These are phyloP conservation scores for Berberis thunbergii DNA, from an alignment of 164 flowering plant genomes.

Conservation along the genomic window DNA sequence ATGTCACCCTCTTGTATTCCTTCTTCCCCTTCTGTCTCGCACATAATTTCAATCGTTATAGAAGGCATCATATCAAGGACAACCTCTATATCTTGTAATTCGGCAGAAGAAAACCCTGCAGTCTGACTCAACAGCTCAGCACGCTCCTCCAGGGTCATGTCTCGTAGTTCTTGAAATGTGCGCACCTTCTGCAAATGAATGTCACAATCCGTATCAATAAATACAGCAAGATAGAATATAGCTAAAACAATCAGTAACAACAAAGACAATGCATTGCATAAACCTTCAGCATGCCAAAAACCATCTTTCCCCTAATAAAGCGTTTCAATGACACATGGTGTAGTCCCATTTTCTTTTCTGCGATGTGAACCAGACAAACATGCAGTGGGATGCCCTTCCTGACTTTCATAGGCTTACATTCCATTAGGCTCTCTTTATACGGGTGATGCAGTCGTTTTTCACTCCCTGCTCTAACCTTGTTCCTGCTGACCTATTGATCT, in stretches of 20 bases:
- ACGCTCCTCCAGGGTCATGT: conserved; percentile 59
- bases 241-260: neutral
- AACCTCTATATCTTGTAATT: conserved; percentile 63
- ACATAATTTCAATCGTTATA: conserved; percentile 48
- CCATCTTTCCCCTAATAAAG: too few species aligned
- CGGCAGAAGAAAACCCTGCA: conserved; percentile 63
- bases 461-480: too few species aligned
- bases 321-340: too few species aligned
- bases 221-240: neutral
- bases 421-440: too few species aligned
- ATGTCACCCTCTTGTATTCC: conserved; percentile 95
- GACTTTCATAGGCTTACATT: too few species aligned
- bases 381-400: too few species aligned
- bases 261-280: too few species aligned
- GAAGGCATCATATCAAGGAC: conserved; percentile 88
- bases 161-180: conserved; percentile 64
- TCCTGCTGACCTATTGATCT: too few species aligned
- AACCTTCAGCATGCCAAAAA: too few species aligned
- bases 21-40: conserved; percentile 96
- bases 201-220: neutral
- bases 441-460: too few species aligned
- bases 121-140: conserved; percentile 56
- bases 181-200: conserved; percentile 65
- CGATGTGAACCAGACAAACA: too few species aligned
- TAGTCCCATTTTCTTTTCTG: too few species aligned